Evolutionary conservation across 2,329 filamentous ascomycete genomes (phyloP).

Genomic region (Aureobasidium pullulans): DNA sequence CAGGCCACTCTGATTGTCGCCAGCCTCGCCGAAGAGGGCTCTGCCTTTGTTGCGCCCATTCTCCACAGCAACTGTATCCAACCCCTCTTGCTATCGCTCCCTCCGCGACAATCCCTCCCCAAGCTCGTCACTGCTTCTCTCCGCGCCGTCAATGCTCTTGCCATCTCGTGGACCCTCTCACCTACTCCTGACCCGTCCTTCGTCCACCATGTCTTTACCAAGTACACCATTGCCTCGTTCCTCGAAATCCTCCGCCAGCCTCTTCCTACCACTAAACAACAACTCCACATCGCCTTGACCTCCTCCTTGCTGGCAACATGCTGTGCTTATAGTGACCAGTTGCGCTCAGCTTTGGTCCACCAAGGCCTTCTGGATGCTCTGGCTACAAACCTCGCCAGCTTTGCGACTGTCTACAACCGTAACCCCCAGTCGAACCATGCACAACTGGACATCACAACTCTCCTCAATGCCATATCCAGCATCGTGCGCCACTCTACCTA

Average conservation of each 20-base stretch:
- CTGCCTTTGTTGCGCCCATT: constrained; percentile 35
- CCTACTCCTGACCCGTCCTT: constrained; percentile 11
- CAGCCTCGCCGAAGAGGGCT: constrained; percentile 65
- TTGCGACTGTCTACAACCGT: constrained; percentile 16
- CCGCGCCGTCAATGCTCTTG: constrained; percentile 63
- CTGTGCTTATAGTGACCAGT: constrained; percentile 29
- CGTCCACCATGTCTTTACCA: constrained; percentile 49
- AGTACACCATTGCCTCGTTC: constrained; percentile 54
- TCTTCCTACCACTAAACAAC: constrained; percentile 44
- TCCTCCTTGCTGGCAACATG: constrained; percentile 56
- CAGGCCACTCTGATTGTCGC: constrained; percentile 80
- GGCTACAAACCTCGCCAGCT: constrained; percentile 56
- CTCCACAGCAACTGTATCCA: constrained; percentile 14
- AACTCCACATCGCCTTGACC: constrained; percentile 56
- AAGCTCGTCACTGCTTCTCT: constrained; percentile 67
- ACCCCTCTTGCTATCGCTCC: constrained; percentile 6
- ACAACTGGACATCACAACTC: constrained; percentile 50
- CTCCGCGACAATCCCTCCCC: constrained; percentile 52
- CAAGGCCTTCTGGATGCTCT: constrained; percentile 71
- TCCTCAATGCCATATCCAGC: constrained; percentile 69
- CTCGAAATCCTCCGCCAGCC: constrained; percentile 55
- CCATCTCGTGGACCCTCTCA: constrained; percentile 46
- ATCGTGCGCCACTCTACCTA: constrained; percentile 75
- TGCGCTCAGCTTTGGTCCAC: constrained; percentile 51
- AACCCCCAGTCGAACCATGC: constrained; percentile 40